A percentile compares a stretch with the other conserved stretches of the same genome.
Conservation (phyloP, 306 rosid genomes). For the Castanospermum australe region DNA sequence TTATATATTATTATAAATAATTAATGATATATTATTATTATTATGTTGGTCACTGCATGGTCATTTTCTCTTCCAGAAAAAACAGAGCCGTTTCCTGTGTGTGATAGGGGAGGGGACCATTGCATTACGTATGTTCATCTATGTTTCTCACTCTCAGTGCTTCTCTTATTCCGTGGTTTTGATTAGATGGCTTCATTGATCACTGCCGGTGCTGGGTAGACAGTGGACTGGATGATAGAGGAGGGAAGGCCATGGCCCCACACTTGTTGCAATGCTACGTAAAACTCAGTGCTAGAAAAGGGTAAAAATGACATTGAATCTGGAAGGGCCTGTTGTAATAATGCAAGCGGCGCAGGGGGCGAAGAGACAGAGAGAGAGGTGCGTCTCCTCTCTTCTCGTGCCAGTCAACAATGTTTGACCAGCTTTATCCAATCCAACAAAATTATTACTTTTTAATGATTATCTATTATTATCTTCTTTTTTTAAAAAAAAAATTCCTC, state of each 20-base stretch:
- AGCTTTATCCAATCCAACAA: conserved; percentile 41
- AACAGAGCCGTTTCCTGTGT: neutral
- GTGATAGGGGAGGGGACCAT: conserved; percentile 36
- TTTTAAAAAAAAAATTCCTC: neutral
- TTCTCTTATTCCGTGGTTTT: conserved; percentile 13
- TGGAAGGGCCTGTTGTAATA: neutral
- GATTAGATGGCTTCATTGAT: conserved; percentile 18
- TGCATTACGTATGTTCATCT: neutral
- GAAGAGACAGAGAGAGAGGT: neutral
- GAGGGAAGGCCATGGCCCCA: neutral
- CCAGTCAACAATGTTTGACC: conserved; percentile 61
- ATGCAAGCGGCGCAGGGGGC: neutral
- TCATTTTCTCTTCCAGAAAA: conserved; percentile 8
- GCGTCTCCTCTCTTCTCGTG: conserved; percentile 35
- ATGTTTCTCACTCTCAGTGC: conserved; percentile 3
- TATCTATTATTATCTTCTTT: conserved; percentile 7
- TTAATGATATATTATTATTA: neutral
- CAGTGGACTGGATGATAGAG: neutral
- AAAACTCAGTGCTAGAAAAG: neutral
- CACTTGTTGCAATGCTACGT: neutral
- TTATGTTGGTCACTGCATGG: neutral
- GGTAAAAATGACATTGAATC: neutral
- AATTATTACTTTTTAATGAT: conserved; percentile 48
- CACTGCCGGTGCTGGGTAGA: neutral
- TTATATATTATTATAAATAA: neutral